A percentile compares a stretch with the other conserved stretches of the same genome.
phyloP scores from a whole-genome alignment of 202 grass and related monocot genomes.

The Saccharum hybrid region DNA sequence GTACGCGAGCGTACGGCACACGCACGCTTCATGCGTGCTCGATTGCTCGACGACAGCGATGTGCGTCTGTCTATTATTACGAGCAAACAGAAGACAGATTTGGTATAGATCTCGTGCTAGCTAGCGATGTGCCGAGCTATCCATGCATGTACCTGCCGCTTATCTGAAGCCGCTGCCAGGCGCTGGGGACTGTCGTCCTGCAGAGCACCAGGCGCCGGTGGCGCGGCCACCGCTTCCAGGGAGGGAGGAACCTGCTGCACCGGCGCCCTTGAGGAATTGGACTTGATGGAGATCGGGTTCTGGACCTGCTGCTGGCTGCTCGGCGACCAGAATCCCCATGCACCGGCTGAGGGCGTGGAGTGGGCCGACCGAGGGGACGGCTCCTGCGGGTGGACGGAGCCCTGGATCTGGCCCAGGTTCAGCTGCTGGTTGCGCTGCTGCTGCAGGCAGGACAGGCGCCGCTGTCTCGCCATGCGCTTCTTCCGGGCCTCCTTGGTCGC shows the following conservation, averaged over 20 bases:
- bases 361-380: neutral
- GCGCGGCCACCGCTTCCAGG: neutral
- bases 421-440: conserved; percentile 64
- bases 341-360: conserved; percentile 23
- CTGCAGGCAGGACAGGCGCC: conserved; percentile 68
- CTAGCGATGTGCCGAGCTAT: conserved; percentile 29
- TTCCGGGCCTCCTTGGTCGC: conserved; percentile 85
- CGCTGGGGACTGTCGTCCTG: conserved; percentile 37
- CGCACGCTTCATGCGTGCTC: neutral
- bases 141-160: conserved; percentile 75
- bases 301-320: conserved; percentile 35
- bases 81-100: neutral
- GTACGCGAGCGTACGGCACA: neutral
- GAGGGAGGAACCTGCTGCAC: conserved; percentile 43
- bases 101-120: conserved; percentile 35
- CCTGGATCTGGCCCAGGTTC: conserved; percentile 49
- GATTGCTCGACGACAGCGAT: too few relatives aligned
- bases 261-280: conserved; percentile 31
- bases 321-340: conserved; percentile 55
- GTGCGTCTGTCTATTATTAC: too few relatives aligned
- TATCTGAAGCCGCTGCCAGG: conserved; percentile 36
- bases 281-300: conserved; percentile 42
- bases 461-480: conserved; percentile 92
- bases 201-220: neutral
- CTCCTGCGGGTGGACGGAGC: conserved; percentile 18